These are phyloP conservation scores for Adansonia madagascariensis DNA, from an alignment of 441 rosid genomes.

Conservation along the genomic window DNA sequence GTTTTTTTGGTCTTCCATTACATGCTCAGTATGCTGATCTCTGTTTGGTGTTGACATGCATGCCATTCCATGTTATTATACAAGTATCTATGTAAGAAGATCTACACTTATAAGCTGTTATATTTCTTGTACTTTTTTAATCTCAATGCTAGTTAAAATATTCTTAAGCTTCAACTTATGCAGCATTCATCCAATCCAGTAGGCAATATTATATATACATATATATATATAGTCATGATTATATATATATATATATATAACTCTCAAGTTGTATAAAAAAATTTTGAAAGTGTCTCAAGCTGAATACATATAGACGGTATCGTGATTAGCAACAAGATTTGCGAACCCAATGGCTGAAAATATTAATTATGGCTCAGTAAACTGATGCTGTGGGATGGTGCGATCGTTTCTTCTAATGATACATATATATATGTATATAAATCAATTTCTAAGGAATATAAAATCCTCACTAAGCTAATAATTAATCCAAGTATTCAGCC, in stretches of 20 bases:
- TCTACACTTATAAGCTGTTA: no score
- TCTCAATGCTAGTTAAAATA: no score
- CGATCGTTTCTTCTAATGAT: background rate
- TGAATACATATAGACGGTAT: background rate
- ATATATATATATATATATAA: background rate
- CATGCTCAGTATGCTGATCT: slow-evolving; percentile 1
- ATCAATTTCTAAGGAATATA: slow-evolving; percentile 4
- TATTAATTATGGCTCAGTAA: slow-evolving; percentile 12
- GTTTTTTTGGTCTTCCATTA: background rate
- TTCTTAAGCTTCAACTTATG: no score
- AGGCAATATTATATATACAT: no score
- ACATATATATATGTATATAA: no score
- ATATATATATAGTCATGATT: no score
- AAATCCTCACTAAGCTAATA: background rate
- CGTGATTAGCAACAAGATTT: background rate
- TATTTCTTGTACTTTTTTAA: no score
- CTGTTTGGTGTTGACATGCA: background rate
- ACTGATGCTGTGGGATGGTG: slow-evolving; percentile 21
- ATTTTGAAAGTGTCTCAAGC: background rate
- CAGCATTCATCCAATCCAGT: no score
- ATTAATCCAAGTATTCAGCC: background rate
- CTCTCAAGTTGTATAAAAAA: background rate
- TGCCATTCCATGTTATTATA: background rate
- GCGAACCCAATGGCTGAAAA: background rate
- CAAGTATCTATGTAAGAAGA: no score